Evolutionary conservation across 345 rosid genomes (phyloP).

Genomic region (Eutrema japonicum): DNA sequence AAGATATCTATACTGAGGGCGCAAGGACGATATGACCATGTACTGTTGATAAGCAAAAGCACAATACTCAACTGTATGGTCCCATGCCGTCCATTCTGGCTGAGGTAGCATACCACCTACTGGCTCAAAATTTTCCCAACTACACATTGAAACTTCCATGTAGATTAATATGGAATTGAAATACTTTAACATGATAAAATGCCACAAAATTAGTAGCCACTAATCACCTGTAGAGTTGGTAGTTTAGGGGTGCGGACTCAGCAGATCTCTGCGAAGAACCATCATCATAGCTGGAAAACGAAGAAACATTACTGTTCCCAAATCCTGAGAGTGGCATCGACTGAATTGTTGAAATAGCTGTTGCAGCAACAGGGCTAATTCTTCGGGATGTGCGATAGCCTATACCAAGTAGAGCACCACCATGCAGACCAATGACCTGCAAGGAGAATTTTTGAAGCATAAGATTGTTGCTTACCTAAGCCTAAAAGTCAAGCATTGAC

Average conservation of each 20-base stretch:
- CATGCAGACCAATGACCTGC: slow-evolving; percentile 91
- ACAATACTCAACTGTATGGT: slow-evolving; percentile 97
- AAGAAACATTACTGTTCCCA: slow-evolving; percentile 76
- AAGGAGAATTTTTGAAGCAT: slow-evolving; percentile 31
- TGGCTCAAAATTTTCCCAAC: slow-evolving; percentile 98
- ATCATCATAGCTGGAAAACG: slow-evolving; percentile 80
- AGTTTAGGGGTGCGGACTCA: slow-evolving; percentile 84
- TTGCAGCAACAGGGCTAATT: slow-evolving; percentile 85
- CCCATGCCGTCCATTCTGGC: slow-evolving; percentile 99
- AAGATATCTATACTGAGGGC: slow-evolving; percentile 93
- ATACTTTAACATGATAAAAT: slow-evolving; percentile 8
- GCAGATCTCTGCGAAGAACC: slow-evolving; percentile 73
- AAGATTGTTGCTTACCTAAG: slow-evolving; percentile 33
- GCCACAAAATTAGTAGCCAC: slow-evolving; percentile 23
- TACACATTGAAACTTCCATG: slow-evolving; percentile 49
- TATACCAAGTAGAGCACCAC: slow-evolving; percentile 97
- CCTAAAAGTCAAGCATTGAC: slow-evolving; percentile 24
- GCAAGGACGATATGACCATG: slow-evolving; percentile 88
- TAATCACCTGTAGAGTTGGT: slow-evolving; percentile 90
- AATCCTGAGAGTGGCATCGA: slow-evolving; percentile 99
- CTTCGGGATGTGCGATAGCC: slow-evolving; percentile 92
- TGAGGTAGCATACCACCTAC: slow-evolving; percentile 97
- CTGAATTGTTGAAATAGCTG: slow-evolving; percentile 92
- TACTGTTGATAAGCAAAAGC: slow-evolving; percentile 94
- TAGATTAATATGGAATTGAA: slow-evolving; percentile 28